Conservation (phyloP, 768 basidiomycete species). For the Hysterangium stoloniferum region DNA sequence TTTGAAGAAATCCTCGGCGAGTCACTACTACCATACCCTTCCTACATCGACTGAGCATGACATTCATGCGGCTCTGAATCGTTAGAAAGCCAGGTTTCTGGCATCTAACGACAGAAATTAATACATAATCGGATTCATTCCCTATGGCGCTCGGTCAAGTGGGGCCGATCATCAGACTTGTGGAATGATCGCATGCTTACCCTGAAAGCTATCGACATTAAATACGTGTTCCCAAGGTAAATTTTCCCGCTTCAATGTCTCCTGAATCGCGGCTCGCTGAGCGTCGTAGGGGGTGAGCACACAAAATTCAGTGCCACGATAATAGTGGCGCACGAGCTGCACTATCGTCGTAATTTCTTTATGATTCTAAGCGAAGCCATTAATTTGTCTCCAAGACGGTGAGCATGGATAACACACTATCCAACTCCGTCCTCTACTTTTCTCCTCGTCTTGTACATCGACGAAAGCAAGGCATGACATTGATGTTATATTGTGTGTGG, state of each 20-base stretch:
- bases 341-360: constrained; percentile 50
- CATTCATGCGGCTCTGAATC: constrained; percentile 67
- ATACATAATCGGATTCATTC: constrained; percentile 74
- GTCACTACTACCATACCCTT: constrained; percentile 70
- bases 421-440: constrained; percentile 34
- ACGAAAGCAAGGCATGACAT: constrained; percentile 57
- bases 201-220: constrained; percentile 78
- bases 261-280: constrained; percentile 56
- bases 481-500: constrained; percentile 32
- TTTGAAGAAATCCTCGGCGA: constrained; percentile 51
- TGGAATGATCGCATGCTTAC: constrained; percentile 28
- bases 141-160: constrained; percentile 35
- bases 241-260: constrained; percentile 37
- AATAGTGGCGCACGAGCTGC: constrained; percentile 48
- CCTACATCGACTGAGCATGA: constrained; percentile 81
- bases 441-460: constrained; percentile 41
- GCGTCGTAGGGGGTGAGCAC: constrained; percentile 81
- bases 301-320: constrained; percentile 41
- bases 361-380: no score
- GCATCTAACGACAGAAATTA: constrained; percentile 65
- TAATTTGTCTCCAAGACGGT: not conserved
- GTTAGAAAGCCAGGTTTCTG: constrained; percentile 58
- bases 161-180: constrained; percentile 8
- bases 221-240: constrained; percentile 61
- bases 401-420: constrained; percentile 27